Base-by-base conservation (phyloP, 75 land plant species). In the Pseudotsuga menziesii region DNA sequence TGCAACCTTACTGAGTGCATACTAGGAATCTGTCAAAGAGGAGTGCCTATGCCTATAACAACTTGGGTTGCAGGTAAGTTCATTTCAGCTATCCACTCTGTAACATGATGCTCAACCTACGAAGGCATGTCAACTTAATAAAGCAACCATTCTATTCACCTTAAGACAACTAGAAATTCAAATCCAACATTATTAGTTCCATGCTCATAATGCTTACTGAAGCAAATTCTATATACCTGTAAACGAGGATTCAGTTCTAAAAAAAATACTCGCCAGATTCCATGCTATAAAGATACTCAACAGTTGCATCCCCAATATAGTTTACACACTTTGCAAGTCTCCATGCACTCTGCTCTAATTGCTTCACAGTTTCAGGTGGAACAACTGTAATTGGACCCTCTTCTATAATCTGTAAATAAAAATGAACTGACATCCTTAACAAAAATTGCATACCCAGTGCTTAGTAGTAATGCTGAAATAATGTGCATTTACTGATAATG, bases 71-170 rank as follows among this genome's bases (percentile, higher is more conserved):
- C 98, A 44, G 99, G 99, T 52, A 97, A 81, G 63, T 97, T 97
- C 55, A 94, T 79, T 84, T 97, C 99, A 61, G 99, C 98, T 58
- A 97, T 97, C 99, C 99, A 97, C 76, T 97, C 99, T 48, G 98
- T 97, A 39, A 97, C 98, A 76, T 98, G 99, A 83, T 97, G 99
- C 87, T 97, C 99, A 72, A 97, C 99, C 99, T 97, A 81, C n/a
- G 57, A 61, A 27, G 27, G 41, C 23, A 69, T 41, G 22, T 22
- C 39, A 69, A 41, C 22, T 69, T 69, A 69, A 55, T 22, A 22
- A 17, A 56, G 13, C 61, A 74, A 54, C 29, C 26, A 55, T 26
- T 23, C 22, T 72, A 60, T 60, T 39, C 26, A 19, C 75, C 78
- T 55, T 22, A 69, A 35, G 76, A 39, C 17, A 61, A 12, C 17